These are phyloP conservation scores for Kalanchoe fedtschenkoi DNA, from an alignment of 164 flowering plant genomes.

Conservation along the genomic window DNA sequence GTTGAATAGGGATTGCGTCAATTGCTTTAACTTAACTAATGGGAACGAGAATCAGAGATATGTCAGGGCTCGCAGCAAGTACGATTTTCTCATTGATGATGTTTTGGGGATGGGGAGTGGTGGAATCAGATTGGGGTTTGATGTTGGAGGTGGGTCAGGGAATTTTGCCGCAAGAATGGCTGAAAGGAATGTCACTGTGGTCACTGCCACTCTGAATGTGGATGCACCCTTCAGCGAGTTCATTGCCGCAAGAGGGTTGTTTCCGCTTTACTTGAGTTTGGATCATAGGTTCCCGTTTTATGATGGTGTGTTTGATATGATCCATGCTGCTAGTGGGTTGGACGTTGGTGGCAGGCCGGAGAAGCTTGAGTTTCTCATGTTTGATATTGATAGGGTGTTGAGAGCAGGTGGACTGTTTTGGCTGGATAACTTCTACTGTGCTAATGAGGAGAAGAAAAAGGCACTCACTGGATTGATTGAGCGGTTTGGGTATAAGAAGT, in stretches of 20 bases:
- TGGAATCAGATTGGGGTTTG: conserved; percentile 68
- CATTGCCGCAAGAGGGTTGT: conserved; percentile 85
- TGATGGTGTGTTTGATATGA: conserved; percentile 74
- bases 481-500: conserved; percentile 79
- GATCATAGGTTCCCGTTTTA: conserved; percentile 87
- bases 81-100: conserved; percentile 73
- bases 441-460: conserved; percentile 61
- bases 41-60: conserved; percentile 54
- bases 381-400: conserved; percentile 76
- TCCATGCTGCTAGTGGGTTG: conserved; percentile 52
- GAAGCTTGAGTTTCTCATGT: conserved; percentile 91
- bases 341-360: conserved; percentile 55
- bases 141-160: conserved; percentile 87
- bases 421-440: conserved; percentile 78
- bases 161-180: conserved; percentile 91
- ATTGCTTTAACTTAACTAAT: conserved; percentile 65
- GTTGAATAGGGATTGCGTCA: conserved; percentile 51
- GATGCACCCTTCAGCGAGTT: conserved; percentile 85
- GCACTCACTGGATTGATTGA: conserved; percentile 67
- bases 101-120: conserved; percentile 68
- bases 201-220: conserved; percentile 55
- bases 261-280: conserved; percentile 64
- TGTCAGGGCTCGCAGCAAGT: conserved; percentile 61
- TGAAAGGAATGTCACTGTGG: conserved; percentile 69
- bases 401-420: conserved; percentile 87